phyloP scores from a whole-genome alignment of 148 eudicot genomes.

The Camellia sinensis region DNA sequence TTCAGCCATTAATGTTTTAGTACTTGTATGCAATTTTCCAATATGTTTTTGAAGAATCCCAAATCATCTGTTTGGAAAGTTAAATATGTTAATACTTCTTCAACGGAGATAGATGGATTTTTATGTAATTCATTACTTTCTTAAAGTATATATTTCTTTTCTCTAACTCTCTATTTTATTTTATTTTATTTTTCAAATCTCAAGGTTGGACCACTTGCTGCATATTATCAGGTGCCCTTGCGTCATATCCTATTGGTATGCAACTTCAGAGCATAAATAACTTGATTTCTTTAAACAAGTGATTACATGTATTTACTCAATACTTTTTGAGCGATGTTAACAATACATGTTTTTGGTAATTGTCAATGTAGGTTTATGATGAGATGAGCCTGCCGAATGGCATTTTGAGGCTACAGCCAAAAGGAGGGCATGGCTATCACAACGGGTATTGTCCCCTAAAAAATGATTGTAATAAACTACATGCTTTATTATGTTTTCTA shows the following conservation, averaged over 20 bases:
- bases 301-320: not conserved
- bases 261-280: not conserved
- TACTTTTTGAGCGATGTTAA: not conserved
- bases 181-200: not conserved
- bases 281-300: not conserved
- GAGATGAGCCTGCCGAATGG: conserved; percentile 99
- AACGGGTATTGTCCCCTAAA: conserved; percentile 59
- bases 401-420: conserved; percentile 87
- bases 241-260: conserved; percentile 14
- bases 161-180: not conserved
- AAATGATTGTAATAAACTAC: not conserved
- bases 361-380: conserved; percentile 58
- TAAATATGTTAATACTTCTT: too few relatives aligned
- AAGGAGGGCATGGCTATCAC: conserved; percentile 96
- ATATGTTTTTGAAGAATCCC: too few relatives aligned
- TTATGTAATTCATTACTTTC: not conserved
- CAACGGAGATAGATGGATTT: too few relatives aligned
- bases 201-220: conserved; percentile 17
- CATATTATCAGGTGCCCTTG: conserved; percentile 15
- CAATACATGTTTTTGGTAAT: not conserved
- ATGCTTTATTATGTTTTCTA: not conserved
- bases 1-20: not conserved
- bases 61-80: too few relatives aligned
- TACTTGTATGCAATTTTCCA: not conserved
- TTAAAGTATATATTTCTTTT: not conserved